Base-by-base conservation (phyloP, 1,284 basidiomycete genomes). In the Baeospora myosura region DNA sequence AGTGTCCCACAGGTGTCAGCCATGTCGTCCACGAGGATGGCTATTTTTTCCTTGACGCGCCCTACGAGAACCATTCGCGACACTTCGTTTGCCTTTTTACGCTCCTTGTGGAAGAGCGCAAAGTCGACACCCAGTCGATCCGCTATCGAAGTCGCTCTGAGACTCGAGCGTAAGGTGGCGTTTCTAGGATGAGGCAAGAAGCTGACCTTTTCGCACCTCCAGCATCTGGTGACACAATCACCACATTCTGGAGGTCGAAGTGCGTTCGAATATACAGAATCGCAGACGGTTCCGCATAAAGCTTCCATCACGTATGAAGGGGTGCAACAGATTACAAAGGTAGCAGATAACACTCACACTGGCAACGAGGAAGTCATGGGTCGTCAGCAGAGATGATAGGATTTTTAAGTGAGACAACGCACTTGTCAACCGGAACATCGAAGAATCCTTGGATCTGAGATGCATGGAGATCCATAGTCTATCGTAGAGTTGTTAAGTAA, bases 391-490 rank as follows among this genome's bases (percentile, higher is more conserved):
- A 12, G 14, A n/a, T n/a, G n/a, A n/a, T n/a, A 14, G 11, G 32
- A 34, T 14, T n/a, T 31, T 10, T 17, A 16, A 12, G 21, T 24
- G 14, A 42, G 30, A 17, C 17, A 38, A 28, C 91, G 76, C 62
- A 96, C 93, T 97, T 97, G 74, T 99, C 95, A 49, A 98, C 95
- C 12, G 96, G 96, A n/a, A 98, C 95, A 64, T 98, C 95, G 64
- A 99, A 99, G 74, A 99, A 99, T 25, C 96, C 96, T 66, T 99
- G 94, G 50, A 97, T 97, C 60, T 96, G 94, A n/a, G 90, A 93
- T 36, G 94, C 93, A 60, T 97, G 92, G 54, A 97, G 68, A 66
- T 96, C 94, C 93, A 95, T 98, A 22, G 92, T 98, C 95, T 97
- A 29, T 25, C 17, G 32, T n/a, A 17, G 17, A 29, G 18, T 38